A percentile compares a stretch with the other conserved stretches of the same genome.
phyloP scores from a whole-genome alignment of 495 filamentous ascomycete genomes.

The Pseudevernia furfuracea region DNA sequence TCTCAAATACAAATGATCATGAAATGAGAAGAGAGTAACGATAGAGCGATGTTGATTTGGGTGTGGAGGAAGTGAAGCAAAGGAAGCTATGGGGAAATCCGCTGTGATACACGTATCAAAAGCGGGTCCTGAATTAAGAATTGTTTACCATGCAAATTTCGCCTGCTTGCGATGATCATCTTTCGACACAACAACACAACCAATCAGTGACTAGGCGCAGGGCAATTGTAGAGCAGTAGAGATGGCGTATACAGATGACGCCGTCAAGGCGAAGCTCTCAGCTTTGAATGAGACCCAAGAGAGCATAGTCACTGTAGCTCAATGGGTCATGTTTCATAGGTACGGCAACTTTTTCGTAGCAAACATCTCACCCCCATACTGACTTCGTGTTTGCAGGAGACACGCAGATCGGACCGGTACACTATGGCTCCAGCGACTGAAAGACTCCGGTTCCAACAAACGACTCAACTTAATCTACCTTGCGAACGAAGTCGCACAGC shows the following conservation, averaged over 20 bases:
- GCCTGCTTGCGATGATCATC: slow-evolving; percentile 11
- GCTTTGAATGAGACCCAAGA: slow-evolving; percentile 94
- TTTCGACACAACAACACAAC: slow-evolving; percentile 20
- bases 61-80: not conserved
- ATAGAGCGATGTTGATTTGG: not conserved
- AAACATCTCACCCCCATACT: slow-evolving; percentile 13
- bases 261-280: slow-evolving; percentile 86
- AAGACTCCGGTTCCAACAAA: slow-evolving; percentile 74
- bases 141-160: not conserved
- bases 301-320: slow-evolving; percentile 85
- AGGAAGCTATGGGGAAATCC: not conserved
- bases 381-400: slow-evolving; percentile 47
- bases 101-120: not conserved
- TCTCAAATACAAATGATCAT: not conserved
- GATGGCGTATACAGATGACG: slow-evolving; percentile 94
- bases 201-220: slow-evolving; percentile 12
- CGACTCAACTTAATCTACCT: slow-evolving; percentile 89
- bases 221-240: slow-evolving; percentile 17
- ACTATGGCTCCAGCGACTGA: slow-evolving; percentile 81
- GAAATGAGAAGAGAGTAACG: too few species aligned
- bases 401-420: slow-evolving; percentile 82
- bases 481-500: slow-evolving; percentile 94
- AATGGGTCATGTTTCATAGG: slow-evolving; percentile 99
- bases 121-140: not conserved
- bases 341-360: slow-evolving; percentile 37